Evolutionary conservation across 1,284 basidiomycete genomes (phyloP).

Genomic region (Tetrapyrgos nigripes): DNA sequence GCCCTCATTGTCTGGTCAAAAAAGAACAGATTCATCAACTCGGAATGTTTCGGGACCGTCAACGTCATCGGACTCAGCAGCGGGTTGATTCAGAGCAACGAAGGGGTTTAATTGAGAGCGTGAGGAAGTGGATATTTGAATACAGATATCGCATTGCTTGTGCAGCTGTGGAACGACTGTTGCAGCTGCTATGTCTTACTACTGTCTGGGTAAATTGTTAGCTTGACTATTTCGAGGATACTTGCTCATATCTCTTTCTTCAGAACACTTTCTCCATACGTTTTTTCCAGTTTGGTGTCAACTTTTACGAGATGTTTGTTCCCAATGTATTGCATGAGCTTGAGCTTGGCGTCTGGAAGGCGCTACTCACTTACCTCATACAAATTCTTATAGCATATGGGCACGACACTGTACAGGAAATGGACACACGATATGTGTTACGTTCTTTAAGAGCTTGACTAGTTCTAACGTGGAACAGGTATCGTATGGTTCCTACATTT

Average conservation of each 20-base stretch:
- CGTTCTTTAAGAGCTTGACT: no score
- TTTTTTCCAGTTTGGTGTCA: constrained; percentile 21
- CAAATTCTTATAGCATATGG: constrained; percentile 17
- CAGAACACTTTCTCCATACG: constrained; percentile 11
- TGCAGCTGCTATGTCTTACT: not conserved
- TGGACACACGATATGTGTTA: constrained; percentile 13
- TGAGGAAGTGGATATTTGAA: constrained; percentile 1
- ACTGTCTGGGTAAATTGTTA: no score
- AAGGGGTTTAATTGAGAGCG: not conserved
- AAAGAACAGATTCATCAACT: constrained; percentile 10
- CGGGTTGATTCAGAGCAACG: not conserved
- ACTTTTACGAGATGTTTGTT: no score
- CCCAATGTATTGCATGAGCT: constrained; percentile 8
- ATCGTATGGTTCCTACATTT: no score
- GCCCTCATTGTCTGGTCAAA: constrained; percentile 21
- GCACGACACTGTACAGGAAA: constrained; percentile 1
- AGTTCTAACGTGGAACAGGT: no score
- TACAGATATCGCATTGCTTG: not conserved
- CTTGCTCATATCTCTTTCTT: constrained; percentile 7
- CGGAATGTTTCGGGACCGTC: constrained; percentile 4
- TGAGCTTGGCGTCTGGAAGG: constrained; percentile 33
- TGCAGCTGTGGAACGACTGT: not conserved
- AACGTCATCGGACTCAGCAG: not conserved
- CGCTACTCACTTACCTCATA: constrained; percentile 21
- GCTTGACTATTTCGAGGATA: constrained; percentile 7